Conservation (phyloP, 345 rosid species). For the Gossypium arboreum region DNA sequence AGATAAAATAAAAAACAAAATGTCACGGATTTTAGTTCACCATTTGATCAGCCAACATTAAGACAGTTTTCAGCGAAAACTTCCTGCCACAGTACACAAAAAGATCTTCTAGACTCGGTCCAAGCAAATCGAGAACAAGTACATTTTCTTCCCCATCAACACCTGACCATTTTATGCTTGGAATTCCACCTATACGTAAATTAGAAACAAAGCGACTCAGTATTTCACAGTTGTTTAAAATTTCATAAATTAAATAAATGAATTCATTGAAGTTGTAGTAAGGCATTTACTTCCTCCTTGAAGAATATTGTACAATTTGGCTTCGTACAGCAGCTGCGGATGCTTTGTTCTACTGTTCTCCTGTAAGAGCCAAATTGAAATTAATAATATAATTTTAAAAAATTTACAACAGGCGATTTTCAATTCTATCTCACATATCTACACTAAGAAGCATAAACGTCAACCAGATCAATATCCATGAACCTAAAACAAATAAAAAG, state of each 20-base stretch:
- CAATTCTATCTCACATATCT: neutral
- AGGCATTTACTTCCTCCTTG: conserved; percentile 75
- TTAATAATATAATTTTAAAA: neutral
- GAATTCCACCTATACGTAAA: conserved; percentile 60
- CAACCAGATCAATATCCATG: conserved; percentile 9
- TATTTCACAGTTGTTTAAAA: neutral
- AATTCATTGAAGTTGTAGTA: neutral
- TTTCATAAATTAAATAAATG: neutral
- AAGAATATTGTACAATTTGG: conserved; percentile 69
- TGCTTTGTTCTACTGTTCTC: conserved; percentile 83
- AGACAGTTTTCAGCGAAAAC: conserved; percentile 79
- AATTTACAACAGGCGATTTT: neutral
- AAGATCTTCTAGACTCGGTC: conserved; percentile 92
- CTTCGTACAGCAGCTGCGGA: conserved; percentile 87
- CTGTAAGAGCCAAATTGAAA: conserved; percentile 29
- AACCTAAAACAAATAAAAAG: neutral
- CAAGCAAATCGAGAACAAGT: conserved; percentile 78
- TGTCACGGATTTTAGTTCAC: conserved; percentile 27
- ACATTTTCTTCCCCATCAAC: conserved; percentile 74
- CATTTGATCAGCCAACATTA: conserved; percentile 95
- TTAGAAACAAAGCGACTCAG: neutral
- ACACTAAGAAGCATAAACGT: neutral
- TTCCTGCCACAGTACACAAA: conserved; percentile 89
- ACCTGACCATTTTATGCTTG: conserved; percentile 81
- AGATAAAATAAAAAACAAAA: neutral